A percentile compares a stretch with the other conserved stretches of the same genome.
Evolutionary conservation across 2,329 filamentous ascomycete species (phyloP).

Genomic region (Chrysoporthe cubensis): DNA sequence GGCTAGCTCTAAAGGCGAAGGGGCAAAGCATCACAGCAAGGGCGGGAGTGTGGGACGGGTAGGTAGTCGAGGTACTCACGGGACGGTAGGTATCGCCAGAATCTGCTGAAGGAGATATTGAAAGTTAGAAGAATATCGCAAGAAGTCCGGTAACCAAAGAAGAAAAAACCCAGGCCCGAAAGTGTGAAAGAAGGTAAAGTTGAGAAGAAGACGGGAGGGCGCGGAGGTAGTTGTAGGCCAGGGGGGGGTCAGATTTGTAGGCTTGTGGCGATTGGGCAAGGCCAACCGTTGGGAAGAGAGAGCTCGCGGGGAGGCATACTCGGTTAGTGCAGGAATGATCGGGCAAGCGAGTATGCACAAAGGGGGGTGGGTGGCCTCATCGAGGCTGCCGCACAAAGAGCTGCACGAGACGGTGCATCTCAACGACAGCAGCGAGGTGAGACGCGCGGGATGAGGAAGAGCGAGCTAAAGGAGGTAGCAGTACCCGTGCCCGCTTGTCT

Average conservation of each 20-base stretch:
- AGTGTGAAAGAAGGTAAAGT: slow-evolving; percentile 12
- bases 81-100: slow-evolving; percentile 65
- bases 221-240: slow-evolving; percentile 23
- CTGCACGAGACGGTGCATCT: slow-evolving; percentile 14
- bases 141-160: slow-evolving; percentile 13
- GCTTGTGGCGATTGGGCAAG: slow-evolving; percentile 23
- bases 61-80: slow-evolving; percentile 47
- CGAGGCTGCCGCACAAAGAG: slow-evolving; percentile 16
- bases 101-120: slow-evolving; percentile 53
- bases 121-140: slow-evolving; percentile 45
- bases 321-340: slow-evolving; percentile 25
- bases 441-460: slow-evolving; percentile 12
- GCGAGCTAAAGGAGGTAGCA: slow-evolving; percentile 11
- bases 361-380: slow-evolving; percentile 17
- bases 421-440: slow-evolving; percentile 4
- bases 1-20: background rate
- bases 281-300: slow-evolving; percentile 19
- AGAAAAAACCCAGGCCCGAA: slow-evolving; percentile 10
- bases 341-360: slow-evolving; percentile 24
- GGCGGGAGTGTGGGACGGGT: background rate
- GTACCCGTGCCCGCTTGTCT: slow-evolving; percentile 1
- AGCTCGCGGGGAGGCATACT: slow-evolving; percentile 23
- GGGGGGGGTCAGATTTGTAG: slow-evolving; percentile 24
- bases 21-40: slow-evolving; percentile 1
- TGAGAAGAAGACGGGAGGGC: slow-evolving; percentile 23